Evolutionary conservation across 2,329 filamentous ascomycete genomes (phyloP).

Genomic region (Penicillium sumatraense): DNA sequence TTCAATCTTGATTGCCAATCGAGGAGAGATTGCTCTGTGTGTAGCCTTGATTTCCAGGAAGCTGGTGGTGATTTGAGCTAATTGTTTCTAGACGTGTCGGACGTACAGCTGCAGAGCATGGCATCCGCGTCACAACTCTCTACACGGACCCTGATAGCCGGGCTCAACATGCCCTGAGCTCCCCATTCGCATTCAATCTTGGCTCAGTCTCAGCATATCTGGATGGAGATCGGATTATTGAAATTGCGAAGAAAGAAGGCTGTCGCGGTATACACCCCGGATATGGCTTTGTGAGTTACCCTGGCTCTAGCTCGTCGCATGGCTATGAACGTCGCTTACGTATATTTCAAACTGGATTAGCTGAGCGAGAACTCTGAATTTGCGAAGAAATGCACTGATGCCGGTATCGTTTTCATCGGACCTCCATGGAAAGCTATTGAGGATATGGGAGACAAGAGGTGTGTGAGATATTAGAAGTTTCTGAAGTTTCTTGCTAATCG

Average conservation of each 20-base stretch:
- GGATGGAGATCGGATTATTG: slow-evolving; percentile 90
- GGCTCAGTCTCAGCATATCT: slow-evolving; percentile 86
- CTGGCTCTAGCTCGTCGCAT: not conserved
- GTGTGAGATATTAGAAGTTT: slow-evolving; percentile 8
- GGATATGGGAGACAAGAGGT: slow-evolving; percentile 90
- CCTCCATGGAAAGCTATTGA: slow-evolving; percentile 78
- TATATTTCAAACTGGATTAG: slow-evolving; percentile 29
- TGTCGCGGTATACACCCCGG: slow-evolving; percentile 94
- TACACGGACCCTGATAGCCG: slow-evolving; percentile 90
- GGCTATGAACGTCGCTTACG: not conserved
- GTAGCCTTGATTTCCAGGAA: slow-evolving; percentile 17
- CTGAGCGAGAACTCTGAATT: slow-evolving; percentile 92
- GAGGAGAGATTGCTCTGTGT: slow-evolving; percentile 89
- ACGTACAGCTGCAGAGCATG: slow-evolving; percentile 82
- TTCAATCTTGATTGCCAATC: slow-evolving; percentile 93
- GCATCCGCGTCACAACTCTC: slow-evolving; percentile 89
- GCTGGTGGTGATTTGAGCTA: slow-evolving; percentile 11
- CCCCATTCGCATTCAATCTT: slow-evolving; percentile 81
- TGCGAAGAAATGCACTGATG: slow-evolving; percentile 83
- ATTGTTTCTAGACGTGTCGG: slow-evolving; percentile 69
- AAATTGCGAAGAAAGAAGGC: slow-evolving; percentile 80
- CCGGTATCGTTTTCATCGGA: slow-evolving; percentile 91
- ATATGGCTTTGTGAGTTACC: slow-evolving; percentile 74
- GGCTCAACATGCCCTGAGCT: slow-evolving; percentile 86
- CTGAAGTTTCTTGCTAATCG: slow-evolving; percentile 11